These are phyloP conservation scores for Claviceps spartinae DNA, from an alignment of 2,329 filamentous ascomycete species.

Conservation along the genomic window DNA sequence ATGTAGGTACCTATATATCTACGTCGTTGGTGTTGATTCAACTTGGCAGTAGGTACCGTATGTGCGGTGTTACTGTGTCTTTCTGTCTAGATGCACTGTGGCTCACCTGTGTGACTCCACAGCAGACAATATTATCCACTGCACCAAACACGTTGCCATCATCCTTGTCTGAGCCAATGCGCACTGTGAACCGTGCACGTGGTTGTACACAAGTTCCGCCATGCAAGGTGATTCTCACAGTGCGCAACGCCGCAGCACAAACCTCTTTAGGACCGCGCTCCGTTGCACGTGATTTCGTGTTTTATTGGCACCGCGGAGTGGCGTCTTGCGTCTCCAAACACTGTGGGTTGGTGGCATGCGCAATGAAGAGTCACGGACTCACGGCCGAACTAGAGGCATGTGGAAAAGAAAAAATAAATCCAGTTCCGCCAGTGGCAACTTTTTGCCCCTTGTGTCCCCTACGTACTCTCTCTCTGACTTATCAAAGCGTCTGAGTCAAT, in stretches of 20 bases:
- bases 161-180: background rate
- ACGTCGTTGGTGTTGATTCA: background rate
- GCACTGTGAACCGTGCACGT: slow-evolving; percentile 9
- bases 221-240: slow-evolving; percentile 1
- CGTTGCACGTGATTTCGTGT: slow-evolving; percentile 21
- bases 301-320: slow-evolving; percentile 14
- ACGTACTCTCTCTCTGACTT: background rate
- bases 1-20: background rate
- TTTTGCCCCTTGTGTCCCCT: slow-evolving; percentile 8
- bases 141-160: background rate
- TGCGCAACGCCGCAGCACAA: background rate
- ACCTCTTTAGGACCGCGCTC: slow-evolving; percentile 3
- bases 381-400: slow-evolving; percentile 1
- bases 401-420: slow-evolving; percentile 5
- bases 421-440: slow-evolving; percentile 14
- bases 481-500: no score
- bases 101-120: background rate
- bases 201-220: no score
- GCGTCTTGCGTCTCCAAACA: slow-evolving; percentile 9
- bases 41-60: background rate
- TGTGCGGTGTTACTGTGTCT: background rate
- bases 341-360: slow-evolving; percentile 15
- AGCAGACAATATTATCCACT: background rate
- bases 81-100: background rate
- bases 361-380: slow-evolving; percentile 1